Percentiles rank a stretch among this genome's conserved stretches.
These are phyloP conservation scores for Fomitopsis betulina DNA, from an alignment of 1,284 basidiomycete species.

Conservation along the genomic window DNA sequence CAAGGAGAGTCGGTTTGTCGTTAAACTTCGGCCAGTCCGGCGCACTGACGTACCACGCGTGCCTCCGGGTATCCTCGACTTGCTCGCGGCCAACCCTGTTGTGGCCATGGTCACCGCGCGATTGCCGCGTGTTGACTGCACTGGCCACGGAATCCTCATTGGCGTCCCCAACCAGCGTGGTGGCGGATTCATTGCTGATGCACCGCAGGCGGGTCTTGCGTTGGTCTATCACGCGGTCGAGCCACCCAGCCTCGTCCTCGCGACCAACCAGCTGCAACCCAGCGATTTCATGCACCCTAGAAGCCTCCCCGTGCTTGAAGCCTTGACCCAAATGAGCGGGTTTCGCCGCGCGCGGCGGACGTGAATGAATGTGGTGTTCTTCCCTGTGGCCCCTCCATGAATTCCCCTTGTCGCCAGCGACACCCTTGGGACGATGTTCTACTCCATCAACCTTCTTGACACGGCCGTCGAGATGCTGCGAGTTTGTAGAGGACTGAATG, in stretches of 20 bases:
- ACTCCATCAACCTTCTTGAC: not conserved
- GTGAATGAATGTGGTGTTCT: slow-evolving; percentile 9
- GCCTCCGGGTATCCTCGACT: slow-evolving; percentile 15
- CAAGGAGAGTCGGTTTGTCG: not conserved
- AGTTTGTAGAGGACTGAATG: not conserved
- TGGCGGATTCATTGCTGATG: not conserved
- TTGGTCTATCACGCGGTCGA: not conserved
- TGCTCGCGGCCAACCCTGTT: not conserved
- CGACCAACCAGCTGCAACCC: not conserved
- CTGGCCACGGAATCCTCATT: not conserved
- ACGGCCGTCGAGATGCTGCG: not conserved
- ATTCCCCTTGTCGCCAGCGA: slow-evolving; percentile 1
- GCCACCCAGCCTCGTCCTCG: not conserved
- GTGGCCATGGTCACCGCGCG: not conserved
- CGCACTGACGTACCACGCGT: slow-evolving; percentile 21
- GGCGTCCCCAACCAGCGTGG: not conserved
- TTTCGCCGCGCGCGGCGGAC: slow-evolving; percentile 3
- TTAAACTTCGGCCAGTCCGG: slow-evolving; percentile 15
- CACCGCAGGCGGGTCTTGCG: not conserved
- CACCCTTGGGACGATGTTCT: not conserved
- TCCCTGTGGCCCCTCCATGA: not conserved
- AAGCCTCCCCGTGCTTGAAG: not conserved
- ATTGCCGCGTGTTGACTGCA: not conserved
- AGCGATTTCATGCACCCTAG: not conserved
- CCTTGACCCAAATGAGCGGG: slow-evolving; percentile 10